These are phyloP conservation scores for Magnolia sinica DNA, from an alignment of 164 flowering plant species.

Conservation along the genomic window DNA sequence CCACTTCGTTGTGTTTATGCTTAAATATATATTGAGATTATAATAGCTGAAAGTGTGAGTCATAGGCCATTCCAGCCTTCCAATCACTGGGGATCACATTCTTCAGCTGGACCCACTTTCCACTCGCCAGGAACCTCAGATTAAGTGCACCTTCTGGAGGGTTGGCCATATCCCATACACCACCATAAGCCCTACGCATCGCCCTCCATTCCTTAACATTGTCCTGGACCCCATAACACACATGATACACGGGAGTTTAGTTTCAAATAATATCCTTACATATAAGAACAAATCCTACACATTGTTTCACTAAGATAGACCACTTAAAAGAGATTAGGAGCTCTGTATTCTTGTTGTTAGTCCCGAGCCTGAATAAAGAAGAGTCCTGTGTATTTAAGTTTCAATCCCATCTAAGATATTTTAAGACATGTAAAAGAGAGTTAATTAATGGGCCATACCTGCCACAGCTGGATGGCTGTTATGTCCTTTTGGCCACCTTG, in stretches of 20 bases:
- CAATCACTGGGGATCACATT: conserved; percentile 53
- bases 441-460: conserved; percentile 33
- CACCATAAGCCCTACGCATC: conserved; percentile 68
- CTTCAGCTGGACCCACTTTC: conserved; percentile 41
- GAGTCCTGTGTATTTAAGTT: too few relatives aligned
- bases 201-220: conserved; percentile 61
- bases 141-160: conserved; percentile 39
- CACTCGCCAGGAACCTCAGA: conserved; percentile 55
- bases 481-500: conserved; percentile 53
- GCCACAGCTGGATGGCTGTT: conserved; percentile 54
- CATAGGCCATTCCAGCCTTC: conserved; percentile 68
- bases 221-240: conserved; percentile 34
- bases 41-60: conserved; percentile 47
- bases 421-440: background rate
- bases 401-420: too few relatives aligned
- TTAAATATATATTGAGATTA: conserved; percentile 2
- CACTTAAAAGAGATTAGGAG: too few relatives aligned
- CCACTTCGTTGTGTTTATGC: background rate
- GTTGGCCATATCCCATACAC: conserved; percentile 35
- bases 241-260: background rate
- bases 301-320: conserved; percentile 12
- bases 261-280: too few relatives aligned
- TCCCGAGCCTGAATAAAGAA: too few relatives aligned
- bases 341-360: too few relatives aligned
- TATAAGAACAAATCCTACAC: too few relatives aligned